Conservation (phyloP, 148 eudicot species). For the Silene conica region DNA sequence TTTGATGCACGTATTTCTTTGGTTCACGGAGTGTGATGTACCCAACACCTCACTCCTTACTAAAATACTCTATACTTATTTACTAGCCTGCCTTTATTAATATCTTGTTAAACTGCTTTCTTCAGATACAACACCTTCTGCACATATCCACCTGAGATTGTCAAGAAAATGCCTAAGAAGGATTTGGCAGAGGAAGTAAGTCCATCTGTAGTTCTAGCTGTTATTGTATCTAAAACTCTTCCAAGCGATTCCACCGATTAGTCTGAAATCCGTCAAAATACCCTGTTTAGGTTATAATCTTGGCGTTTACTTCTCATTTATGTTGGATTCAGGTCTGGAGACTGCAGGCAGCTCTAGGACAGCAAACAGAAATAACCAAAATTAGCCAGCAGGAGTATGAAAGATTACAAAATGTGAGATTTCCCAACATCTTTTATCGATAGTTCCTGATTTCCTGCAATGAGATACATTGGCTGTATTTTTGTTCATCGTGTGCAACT, state of each 20-base stretch:
- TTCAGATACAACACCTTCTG: conserved; percentile 83
- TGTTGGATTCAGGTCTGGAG: conserved; percentile 73
- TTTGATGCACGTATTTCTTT: no score
- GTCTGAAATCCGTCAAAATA: not conserved
- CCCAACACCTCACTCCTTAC: no score
- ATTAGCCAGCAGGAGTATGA: conserved; percentile 87
- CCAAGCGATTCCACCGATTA: not conserved
- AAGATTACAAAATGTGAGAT: conserved; percentile 77
- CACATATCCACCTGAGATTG: conserved; percentile 88
- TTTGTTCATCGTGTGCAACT: not conserved
- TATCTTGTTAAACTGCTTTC: conserved; percentile 11
- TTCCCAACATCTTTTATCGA: conserved; percentile 11
- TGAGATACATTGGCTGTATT: not conserved
- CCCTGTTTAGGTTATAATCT: not conserved
- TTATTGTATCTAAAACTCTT: not conserved
- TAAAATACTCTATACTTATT: no score
- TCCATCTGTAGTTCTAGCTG: not conserved
- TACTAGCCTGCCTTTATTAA: not conserved
- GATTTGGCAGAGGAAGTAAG: conserved; percentile 93
- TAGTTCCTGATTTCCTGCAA: not conserved
- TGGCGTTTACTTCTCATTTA: not conserved
- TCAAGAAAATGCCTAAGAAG: conserved; percentile 92
- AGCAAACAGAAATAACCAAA: conserved; percentile 91
- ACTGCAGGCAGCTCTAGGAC: conserved; percentile 95
- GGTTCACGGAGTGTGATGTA: no score